These are phyloP conservation scores for Plasmodium cynomolgi DNA, from an alignment of 169 alveolate genomes.

Conservation along the genomic window DNA sequence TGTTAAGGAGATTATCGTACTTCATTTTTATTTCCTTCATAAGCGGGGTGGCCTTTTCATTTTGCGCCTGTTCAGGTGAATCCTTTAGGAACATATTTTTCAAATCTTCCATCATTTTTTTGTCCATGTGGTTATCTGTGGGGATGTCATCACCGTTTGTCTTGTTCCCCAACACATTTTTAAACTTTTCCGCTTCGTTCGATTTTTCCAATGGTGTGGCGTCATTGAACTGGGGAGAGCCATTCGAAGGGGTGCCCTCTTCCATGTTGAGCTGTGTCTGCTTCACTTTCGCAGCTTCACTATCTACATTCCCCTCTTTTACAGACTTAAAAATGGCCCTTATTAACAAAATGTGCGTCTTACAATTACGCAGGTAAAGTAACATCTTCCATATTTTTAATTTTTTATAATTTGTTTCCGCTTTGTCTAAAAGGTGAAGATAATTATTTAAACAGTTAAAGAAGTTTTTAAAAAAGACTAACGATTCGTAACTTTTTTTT, in stretches of 20 bases:
- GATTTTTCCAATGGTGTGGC: not conserved
- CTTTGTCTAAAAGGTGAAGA: constrained; percentile 38
- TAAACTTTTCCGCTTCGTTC: not conserved
- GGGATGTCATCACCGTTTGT: not conserved
- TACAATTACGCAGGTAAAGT: constrained; percentile 67
- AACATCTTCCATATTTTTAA: constrained; percentile 42
- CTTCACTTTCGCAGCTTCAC: not conserved
- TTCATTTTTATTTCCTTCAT: constrained; percentile 55
- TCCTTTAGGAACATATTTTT: constrained; percentile 4
- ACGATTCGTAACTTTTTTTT: constrained; percentile 52
- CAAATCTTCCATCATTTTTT: constrained; percentile 41
- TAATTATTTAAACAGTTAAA: constrained; percentile 53
- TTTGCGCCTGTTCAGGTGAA: not conserved
- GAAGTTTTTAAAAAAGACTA: constrained; percentile 60
- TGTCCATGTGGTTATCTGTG: constrained; percentile 6
- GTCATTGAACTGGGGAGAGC: not conserved
- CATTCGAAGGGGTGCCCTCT: not conserved
- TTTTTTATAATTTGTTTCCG: constrained; percentile 39
- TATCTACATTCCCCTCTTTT: not conserved
- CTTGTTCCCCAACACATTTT: not conserved
- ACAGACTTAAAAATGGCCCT: constrained; percentile 35
- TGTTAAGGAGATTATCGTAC: constrained; percentile 25
- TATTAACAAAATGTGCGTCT: constrained; percentile 50
- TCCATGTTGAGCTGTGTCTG: not conserved
- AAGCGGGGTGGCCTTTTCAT: constrained; percentile 14